Percentiles rank a stretch among this genome's conserved stretches.
Evolutionary conservation across 2,329 filamentous ascomycete species (phyloP).

Genomic region (Fusarium secorum): DNA sequence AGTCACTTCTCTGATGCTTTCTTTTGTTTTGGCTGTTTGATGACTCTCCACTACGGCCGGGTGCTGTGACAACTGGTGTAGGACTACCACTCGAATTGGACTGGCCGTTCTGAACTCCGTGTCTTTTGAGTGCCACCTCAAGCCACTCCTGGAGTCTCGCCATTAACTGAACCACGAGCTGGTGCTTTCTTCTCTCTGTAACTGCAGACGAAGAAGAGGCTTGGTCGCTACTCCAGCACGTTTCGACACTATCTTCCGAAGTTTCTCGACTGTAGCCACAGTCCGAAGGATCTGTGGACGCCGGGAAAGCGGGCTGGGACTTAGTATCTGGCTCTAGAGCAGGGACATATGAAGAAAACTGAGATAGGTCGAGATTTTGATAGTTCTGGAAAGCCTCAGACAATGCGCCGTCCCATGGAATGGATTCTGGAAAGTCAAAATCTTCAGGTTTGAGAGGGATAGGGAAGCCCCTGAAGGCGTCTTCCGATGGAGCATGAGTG

Average conservation of each 20-base stretch:
- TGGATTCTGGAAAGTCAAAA: too few species aligned
- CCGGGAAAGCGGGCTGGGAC: too few species aligned
- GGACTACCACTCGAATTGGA: background rate
- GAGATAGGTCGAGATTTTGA: too few species aligned
- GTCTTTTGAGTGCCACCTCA: accelerated
- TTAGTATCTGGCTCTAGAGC: too few species aligned
- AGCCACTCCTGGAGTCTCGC: background rate
- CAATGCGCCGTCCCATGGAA: too few species aligned
- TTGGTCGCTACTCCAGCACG: background rate
- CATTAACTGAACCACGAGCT: background rate
- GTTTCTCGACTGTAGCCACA: background rate
- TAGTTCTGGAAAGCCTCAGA: too few species aligned
- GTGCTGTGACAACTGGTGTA: background rate
- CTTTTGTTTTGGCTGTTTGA: background rate
- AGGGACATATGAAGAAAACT: too few species aligned
- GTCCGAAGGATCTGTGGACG: background rate
- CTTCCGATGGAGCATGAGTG: background rate
- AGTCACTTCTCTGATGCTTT: background rate
- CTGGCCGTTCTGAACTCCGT: background rate
- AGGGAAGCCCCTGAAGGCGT: too few species aligned
- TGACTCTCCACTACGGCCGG: background rate
- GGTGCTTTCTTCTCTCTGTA: background rate
- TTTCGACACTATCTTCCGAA: background rate
- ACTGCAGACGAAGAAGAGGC: background rate
- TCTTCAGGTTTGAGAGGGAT: too few species aligned